Conservation (phyloP, 768 basidiomycete genomes). For the Leccinum aurantiacum region DNA sequence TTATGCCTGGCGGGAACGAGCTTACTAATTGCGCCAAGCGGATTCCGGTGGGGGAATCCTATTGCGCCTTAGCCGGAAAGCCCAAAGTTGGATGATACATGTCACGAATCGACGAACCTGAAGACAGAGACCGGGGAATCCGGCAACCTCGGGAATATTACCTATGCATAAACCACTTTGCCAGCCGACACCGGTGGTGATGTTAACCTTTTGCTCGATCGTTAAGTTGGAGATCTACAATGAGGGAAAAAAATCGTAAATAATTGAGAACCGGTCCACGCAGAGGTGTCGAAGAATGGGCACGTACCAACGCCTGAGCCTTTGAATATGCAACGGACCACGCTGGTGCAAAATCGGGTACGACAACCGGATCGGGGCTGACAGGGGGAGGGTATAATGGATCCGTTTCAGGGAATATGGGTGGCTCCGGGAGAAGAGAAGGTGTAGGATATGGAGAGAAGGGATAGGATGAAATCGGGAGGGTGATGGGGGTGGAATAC, state of each 20-base stretch:
- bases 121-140: slow-evolving; percentile 70
- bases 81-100: background rate
- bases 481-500: slow-evolving; percentile 16
- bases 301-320: slow-evolving; percentile 52
- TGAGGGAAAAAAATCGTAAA: too few relatives aligned
- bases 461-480: slow-evolving; percentile 42
- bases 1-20: slow-evolving; percentile 83
- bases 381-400: slow-evolving; percentile 59
- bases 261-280: background rate
- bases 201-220: slow-evolving; percentile 62
- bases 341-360: slow-evolving; percentile 49
- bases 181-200: slow-evolving; percentile 59
- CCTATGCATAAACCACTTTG: slow-evolving; percentile 65
- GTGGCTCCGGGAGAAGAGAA: slow-evolving; percentile 50
- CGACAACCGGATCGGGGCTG: slow-evolving; percentile 34
- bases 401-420: slow-evolving; percentile 53
- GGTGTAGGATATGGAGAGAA: slow-evolving; percentile 67
- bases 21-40: slow-evolving; percentile 72
- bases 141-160: slow-evolving; percentile 54
- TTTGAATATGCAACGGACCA: slow-evolving; percentile 62
- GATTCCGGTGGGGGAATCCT: slow-evolving; percentile 78
- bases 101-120: slow-evolving; percentile 41
- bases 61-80: slow-evolving; percentile 2
- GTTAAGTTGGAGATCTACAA: slow-evolving; percentile 48
- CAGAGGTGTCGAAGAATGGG: background rate